A percentile compares a stretch with the other conserved stretches of the same genome.
Evolutionary conservation across 306 rosid species (phyloP).

Genomic region (Glycyrrhiza uralensis): DNA sequence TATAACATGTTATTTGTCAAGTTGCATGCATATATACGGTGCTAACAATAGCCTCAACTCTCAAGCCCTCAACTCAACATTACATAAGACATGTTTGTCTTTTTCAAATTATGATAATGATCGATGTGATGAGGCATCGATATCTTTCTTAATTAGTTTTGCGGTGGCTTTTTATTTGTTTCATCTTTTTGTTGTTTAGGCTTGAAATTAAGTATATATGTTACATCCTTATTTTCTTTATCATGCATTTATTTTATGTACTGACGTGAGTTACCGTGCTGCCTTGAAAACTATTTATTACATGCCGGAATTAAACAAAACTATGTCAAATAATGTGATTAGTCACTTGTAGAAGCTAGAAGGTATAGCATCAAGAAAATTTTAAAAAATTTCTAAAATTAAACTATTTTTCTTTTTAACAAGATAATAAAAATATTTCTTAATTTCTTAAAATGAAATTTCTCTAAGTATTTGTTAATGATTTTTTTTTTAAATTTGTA

Average conservation of each 20-base stretch:
- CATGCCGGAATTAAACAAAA: not conserved
- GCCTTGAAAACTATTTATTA: not conserved
- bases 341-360: constrained; percentile 31
- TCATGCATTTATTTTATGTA: not conserved
- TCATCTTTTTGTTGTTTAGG: constrained; percentile 27
- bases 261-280: constrained; percentile 25
- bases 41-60: constrained; percentile 24
- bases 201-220: constrained; percentile 20
- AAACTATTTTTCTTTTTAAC: too few species aligned
- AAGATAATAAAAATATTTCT: too few species aligned
- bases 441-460: too few species aligned
- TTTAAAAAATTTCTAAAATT: not conserved
- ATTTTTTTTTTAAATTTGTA: too few species aligned
- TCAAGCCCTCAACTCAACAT: constrained; percentile 20
- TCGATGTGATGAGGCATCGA: constrained; percentile 22
- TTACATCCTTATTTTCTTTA: not conserved
- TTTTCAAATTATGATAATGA: not conserved
- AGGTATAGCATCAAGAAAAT: not conserved
- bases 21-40: constrained; percentile 31
- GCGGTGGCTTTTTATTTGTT: constrained; percentile 25
- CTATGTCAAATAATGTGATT: not conserved
- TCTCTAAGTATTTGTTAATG: too few species aligned
- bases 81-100: not conserved
- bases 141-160: constrained; percentile 11
- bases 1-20: constrained; percentile 27